These are phyloP conservation scores for Podochytrium sp. DNA, from an alignment of 192 early-diverging fungal species.

Conservation along the genomic window DNA sequence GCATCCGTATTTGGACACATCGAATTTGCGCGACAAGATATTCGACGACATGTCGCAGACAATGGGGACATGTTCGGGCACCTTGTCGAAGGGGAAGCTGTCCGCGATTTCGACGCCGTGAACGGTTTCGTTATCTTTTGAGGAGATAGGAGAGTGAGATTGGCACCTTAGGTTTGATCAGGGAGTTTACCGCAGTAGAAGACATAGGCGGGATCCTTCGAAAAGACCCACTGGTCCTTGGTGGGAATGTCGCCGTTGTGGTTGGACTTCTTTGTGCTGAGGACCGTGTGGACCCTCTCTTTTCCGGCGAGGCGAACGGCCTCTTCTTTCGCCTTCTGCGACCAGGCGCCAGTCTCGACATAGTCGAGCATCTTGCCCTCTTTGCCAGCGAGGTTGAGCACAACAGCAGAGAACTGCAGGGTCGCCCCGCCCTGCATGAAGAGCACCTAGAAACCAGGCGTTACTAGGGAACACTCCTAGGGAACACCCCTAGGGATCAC, in stretches of 20 bases:
- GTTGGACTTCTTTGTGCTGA: constrained; percentile 62
- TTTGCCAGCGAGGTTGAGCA: constrained; percentile 80
- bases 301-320: constrained; percentile 77
- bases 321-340: constrained; percentile 82
- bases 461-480: background rate
- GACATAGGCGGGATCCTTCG: constrained; percentile 79
- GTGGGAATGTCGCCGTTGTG: constrained; percentile 62
- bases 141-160: background rate
- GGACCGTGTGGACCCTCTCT: constrained; percentile 73
- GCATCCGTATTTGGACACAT: constrained; percentile 81
- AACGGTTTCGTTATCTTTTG: constrained; percentile 88
- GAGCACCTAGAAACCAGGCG: background rate
- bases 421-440: constrained; percentile 95
- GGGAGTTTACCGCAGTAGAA: constrained; percentile 77
- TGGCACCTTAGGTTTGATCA: background rate
- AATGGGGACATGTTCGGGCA: constrained; percentile 65
- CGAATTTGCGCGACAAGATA: constrained; percentile 60
- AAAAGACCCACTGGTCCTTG: constrained; percentile 67
- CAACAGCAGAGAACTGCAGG: constrained; percentile 87
- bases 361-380: constrained; percentile 74
- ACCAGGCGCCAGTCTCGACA: constrained; percentile 91
- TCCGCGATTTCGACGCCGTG: constrained; percentile 92
- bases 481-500: background rate
- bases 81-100: constrained; percentile 58
- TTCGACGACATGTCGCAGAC: constrained; percentile 79